A percentile compares a stretch with the other conserved stretches of the same genome.
Evolutionary conservation across 2,329 filamentous ascomycete genomes (phyloP).

Genomic region (Botryotinia convoluta): DNA sequence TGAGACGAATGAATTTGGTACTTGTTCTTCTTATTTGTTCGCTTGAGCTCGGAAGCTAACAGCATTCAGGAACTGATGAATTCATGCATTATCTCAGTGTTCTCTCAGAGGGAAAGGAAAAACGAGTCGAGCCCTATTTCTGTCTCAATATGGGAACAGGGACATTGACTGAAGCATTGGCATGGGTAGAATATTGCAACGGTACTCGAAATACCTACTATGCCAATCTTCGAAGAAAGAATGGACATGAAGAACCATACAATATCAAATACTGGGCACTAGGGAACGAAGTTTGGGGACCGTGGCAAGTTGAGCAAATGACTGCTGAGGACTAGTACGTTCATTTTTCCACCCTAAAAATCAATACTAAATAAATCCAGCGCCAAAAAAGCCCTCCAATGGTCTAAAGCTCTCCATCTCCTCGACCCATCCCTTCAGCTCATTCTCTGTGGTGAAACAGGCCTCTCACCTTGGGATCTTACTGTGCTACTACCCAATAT

Average conservation of each 20-base stretch:
- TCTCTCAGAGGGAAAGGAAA: conserved; percentile 58
- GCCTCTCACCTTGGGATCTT: conserved; percentile 60
- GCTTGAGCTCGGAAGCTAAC: not conserved
- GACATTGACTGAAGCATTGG: conserved; percentile 55
- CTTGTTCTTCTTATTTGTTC: not conserved
- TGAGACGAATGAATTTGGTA: conserved; percentile 74
- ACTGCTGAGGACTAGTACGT: conserved; percentile 51
- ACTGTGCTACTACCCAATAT: conserved; percentile 61
- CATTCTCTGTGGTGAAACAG: conserved; percentile 63
- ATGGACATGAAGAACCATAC: conserved; percentile 75
- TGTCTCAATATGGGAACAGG: conserved; percentile 81
- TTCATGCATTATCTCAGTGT: conserved; percentile 78
- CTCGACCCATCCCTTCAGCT: conserved; percentile 59
- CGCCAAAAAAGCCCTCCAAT: conserved; percentile 55
- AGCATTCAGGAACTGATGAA: conserved; percentile 61
- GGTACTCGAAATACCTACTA: conserved; percentile 74
- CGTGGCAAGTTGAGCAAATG: conserved; percentile 53
- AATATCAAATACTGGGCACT: conserved; percentile 84
- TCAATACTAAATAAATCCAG: not conserved
- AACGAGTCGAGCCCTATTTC: conserved; percentile 73
- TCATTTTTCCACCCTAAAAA: not conserved
- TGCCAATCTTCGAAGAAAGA: conserved; percentile 72
- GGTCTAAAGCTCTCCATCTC: conserved; percentile 57
- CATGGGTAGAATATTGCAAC: conserved; percentile 87
- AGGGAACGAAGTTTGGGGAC: conserved; percentile 61